These are phyloP conservation scores for Lanmaoa pseudosensibilis DNA, from an alignment of 768 basidiomycete species.

Conservation along the genomic window DNA sequence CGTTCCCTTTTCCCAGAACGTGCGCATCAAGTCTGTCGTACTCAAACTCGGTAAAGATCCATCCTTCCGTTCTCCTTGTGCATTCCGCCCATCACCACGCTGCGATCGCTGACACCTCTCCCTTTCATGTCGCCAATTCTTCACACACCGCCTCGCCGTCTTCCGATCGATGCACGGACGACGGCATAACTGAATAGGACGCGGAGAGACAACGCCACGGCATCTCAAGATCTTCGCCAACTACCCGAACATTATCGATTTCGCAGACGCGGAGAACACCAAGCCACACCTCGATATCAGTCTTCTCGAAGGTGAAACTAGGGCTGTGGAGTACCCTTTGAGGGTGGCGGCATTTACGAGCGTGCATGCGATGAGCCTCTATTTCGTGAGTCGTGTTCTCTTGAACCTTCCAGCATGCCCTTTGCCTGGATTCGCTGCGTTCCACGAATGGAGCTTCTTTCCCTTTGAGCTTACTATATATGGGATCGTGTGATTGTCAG, in stretches of 20 bases:
- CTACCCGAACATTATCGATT: constrained; percentile 72
- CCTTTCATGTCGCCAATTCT: constrained; percentile 4
- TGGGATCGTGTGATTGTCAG: constrained; percentile 7
- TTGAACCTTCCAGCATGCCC: constrained; percentile 17
- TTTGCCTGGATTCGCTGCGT: constrained; percentile 9
- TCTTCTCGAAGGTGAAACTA: constrained; percentile 67
- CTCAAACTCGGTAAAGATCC: constrained; percentile 66
- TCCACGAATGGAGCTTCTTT: not conserved
- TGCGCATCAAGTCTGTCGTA: constrained; percentile 70
- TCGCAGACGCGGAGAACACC: constrained; percentile 65
- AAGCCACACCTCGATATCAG: constrained; percentile 72
- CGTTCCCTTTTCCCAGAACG: constrained; percentile 77
- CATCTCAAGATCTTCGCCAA: constrained; percentile 77
- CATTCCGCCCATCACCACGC: constrained; percentile 9
- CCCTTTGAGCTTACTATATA: constrained; percentile 26
- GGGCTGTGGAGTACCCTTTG: constrained; percentile 74
- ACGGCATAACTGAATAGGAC: constrained; percentile 43
- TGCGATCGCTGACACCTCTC: constrained; percentile 9
- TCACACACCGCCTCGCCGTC: constrained; percentile 6
- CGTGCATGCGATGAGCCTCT: constrained; percentile 69
- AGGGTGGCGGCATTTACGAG: constrained; percentile 75
- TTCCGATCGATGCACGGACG: constrained; percentile 3
- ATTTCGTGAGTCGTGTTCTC: constrained; percentile 61
- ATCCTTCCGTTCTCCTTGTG: constrained; percentile 5
- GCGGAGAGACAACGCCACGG: constrained; percentile 75